phyloP scores from a whole-genome alignment of 331 rosid species.

The Telfairia occidentalis region DNA sequence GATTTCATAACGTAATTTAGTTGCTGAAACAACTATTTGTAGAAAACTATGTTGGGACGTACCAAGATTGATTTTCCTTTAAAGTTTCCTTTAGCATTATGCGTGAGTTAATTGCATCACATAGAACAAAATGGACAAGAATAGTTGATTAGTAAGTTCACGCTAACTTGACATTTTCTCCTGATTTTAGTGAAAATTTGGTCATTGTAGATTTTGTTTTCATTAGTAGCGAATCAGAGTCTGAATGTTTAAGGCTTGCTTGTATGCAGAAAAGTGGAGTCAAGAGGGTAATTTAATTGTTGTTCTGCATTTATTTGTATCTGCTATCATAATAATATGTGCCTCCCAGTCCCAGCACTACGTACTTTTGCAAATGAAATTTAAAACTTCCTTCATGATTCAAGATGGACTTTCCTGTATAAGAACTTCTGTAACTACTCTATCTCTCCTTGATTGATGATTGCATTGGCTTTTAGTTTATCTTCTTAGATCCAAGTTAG shows the following conservation, averaged over 20 bases:
- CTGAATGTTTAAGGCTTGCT: background rate
- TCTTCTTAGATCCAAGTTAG: background rate
- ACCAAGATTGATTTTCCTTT: background rate
- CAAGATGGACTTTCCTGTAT: background rate
- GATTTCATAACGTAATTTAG: background rate
- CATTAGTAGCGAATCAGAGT: background rate
- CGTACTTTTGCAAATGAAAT: constrained; percentile 1
- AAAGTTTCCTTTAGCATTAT: background rate
- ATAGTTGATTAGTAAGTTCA: background rate
- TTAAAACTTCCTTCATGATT: background rate
- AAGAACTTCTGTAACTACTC: background rate
- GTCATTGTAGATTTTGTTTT: background rate
- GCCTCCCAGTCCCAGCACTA: background rate
- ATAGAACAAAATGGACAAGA: background rate
- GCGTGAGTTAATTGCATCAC: background rate
- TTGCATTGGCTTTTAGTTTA: background rate
- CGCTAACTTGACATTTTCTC: background rate
- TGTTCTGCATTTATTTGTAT: background rate
- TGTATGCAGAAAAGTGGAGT: background rate
- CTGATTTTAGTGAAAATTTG: background rate
- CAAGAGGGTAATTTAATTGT: background rate
- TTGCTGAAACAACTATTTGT: background rate
- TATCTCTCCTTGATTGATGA: background rate
- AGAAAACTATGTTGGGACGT: background rate
- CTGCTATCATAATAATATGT: background rate